phyloP scores from a whole-genome alignment of 2,329 filamentous ascomycete species.

The Fusarium guadeloupense region DNA sequence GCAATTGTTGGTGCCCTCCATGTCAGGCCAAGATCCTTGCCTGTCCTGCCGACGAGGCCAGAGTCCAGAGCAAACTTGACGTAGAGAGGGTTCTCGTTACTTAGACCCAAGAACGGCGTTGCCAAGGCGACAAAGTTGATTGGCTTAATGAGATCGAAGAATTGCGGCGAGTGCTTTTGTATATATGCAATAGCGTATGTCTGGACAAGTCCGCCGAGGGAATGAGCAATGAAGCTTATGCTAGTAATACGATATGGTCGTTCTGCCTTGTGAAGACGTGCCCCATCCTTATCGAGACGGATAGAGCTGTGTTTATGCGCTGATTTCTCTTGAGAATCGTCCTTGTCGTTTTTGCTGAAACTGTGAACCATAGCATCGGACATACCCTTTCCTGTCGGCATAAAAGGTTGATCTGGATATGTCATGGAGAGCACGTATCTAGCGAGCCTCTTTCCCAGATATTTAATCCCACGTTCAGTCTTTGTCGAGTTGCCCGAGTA shows the following conservation, averaged over 20 bases:
- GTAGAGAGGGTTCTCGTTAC: slow-evolving; percentile 97
- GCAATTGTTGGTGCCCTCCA: slow-evolving; percentile 91
- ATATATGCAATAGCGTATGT: slow-evolving; percentile 97
- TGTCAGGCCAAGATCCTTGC: slow-evolving; percentile 91
- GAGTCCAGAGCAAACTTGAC: slow-evolving; percentile 97
- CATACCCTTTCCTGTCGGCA: slow-evolving; percentile 68
- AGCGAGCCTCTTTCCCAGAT: slow-evolving; percentile 91
- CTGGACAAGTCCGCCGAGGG: slow-evolving; percentile 87
- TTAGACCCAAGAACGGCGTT: slow-evolving; percentile 87
- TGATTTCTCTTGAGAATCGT: slow-evolving; percentile 57
- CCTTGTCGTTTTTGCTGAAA: slow-evolving; percentile 52
- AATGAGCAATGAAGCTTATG: slow-evolving; percentile 95
- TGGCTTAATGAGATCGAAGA: slow-evolving; percentile 86
- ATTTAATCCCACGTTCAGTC: slow-evolving; percentile 96
- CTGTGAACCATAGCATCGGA: slow-evolving; percentile 55
- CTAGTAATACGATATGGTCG: slow-evolving; percentile 86
- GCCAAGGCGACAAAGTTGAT: slow-evolving; percentile 92
- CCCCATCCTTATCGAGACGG: slow-evolving; percentile 63
- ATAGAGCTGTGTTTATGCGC: slow-evolving; percentile 71
- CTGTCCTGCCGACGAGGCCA: slow-evolving; percentile 93
- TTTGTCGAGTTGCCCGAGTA: slow-evolving; percentile 90
- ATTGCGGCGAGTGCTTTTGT: slow-evolving; percentile 91
- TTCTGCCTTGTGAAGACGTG: slow-evolving; percentile 57
- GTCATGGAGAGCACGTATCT: slow-evolving; percentile 90
- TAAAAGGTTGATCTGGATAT: slow-evolving; percentile 90